Conservation (phyloP, 1,139 yeast species). For the Suhomyces atakaporum region DNA sequence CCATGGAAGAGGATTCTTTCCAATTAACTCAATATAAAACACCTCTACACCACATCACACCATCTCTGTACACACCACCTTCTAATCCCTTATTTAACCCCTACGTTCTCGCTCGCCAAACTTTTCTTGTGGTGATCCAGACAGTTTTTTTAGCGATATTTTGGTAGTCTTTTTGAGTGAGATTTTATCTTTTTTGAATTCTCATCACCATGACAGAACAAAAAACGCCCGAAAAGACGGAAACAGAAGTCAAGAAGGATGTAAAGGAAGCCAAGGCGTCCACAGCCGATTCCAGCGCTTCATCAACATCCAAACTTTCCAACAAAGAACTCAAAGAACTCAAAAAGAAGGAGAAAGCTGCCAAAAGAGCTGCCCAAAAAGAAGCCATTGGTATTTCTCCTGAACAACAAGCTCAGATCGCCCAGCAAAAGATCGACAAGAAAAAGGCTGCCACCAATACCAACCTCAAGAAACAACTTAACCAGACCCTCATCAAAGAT, state of each 20-base stretch:
- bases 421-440: slow-evolving; percentile 45
- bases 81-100: no score
- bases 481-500: slow-evolving; percentile 53
- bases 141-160: no score
- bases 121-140: no score
- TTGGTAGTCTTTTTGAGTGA: no score
- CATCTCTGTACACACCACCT: no score
- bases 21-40: no score
- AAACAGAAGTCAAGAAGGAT: background rate
- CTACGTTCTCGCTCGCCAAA: no score
- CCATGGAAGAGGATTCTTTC: no score
- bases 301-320: slow-evolving; percentile 48
- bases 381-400: slow-evolving; percentile 53
- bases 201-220: slow-evolving; percentile 12
- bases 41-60: no score
- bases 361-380: slow-evolving; percentile 74
- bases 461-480: slow-evolving; percentile 56
- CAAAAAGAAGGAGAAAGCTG: slow-evolving; percentile 88
- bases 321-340: slow-evolving; percentile 86
- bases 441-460: slow-evolving; percentile 43
- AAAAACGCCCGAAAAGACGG: slow-evolving; percentile 4
- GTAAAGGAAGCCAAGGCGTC: no score
- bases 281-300: slow-evolving; percentile 10
- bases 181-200: background rate
- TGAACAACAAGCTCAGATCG: slow-evolving; percentile 43